Evolutionary conservation across 352 stramenopile species (phyloP), one percentile per base, ranked within the genome.

Genomic region (Salisapilia sapeloensis): DNA sequence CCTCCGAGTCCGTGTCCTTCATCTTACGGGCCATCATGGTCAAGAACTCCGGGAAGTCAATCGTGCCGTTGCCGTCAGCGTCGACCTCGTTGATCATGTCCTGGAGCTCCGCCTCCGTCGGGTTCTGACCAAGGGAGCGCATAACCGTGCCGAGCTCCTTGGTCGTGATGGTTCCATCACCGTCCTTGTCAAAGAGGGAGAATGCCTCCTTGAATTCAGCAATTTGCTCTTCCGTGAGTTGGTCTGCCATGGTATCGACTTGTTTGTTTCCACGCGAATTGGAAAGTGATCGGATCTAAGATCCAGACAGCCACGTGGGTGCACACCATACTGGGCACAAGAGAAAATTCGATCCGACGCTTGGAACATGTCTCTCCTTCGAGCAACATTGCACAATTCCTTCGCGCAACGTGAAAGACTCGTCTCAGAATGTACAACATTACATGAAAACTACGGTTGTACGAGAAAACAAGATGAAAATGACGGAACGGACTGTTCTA

Each of bases 121-220:
- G 93, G 78, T 98, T 97, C 74, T 97, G 92, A 64, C 93, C 93
- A 38, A 98, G 70, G 38, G 92, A 98, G 55, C 93, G 76, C 93
- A 98, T 98, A 41, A 98, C 93, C 48, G 92, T 98, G 74, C 92
- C 92, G 36, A 98, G 78, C 58, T 98, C 93, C 81, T 98, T 98
- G 51, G 92, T 97, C 30, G 92, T 98, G 72, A 98, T 98, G 61
- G 92, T 98, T 70, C 93, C 92, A 97, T 92, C 89, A 40, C 69
- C 83, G 60, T 98, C 92, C 85, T 97, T 97, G 67, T 98, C 92
- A 56, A 99, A 99, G 29, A 99, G 82, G 53, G 90, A 98, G 79
- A 99, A 99, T 13, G 95, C 95, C 72, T 99, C 95, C 89, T 99
- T 99, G 82, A 99, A 99, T 83, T 99, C 95, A 26, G 93, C 93